Evolutionary conservation across 2,329 filamentous ascomycete genomes (phyloP), one percentile per base, ranked within the genome.

Genomic region (Ophiocordyceps australis): DNA sequence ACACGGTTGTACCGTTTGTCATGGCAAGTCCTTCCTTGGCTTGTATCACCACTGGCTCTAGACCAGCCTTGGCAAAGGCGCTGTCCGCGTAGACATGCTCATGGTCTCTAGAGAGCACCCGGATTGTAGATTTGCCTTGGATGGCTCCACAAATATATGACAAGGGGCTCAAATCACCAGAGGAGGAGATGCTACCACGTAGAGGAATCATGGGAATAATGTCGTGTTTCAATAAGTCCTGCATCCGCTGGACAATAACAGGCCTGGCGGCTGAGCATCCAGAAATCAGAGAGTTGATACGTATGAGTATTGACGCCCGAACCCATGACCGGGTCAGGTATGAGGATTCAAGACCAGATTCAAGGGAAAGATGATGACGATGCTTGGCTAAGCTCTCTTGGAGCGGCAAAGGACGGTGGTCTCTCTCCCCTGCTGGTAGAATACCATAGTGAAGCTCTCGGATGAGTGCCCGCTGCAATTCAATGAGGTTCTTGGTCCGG

Each of bases 171-270:
- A 70, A 44, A 37, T 71, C 65, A 1, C 65, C 65, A 4, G 62
- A 67, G 1, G 65, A 65, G 0, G 64, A 69, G 20, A 71, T 65
- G 20, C 54, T 61, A 4, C 65, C 65, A 17, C 65, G 49, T 3
- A 70, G 39, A 1, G 65, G 65, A 4, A 70, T 49, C 13, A 66
- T 31, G 0, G 65, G 65, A 0, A 54, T 55, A 5, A 21, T 21
- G n/a, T 10, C 5, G 8, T 9, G 20, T 5, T 9, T 5, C 10
- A 21, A 12, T 5, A 21, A 10, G 8, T 21, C 5, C 62, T 86
- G 75, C 32, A 92, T 58, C 20, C 79, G 77, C 60, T 80, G 85
- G 36, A 86, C 72, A 11, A 78, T 68, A 50, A 91, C 81, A 10
- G 85, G 52, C 50, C 91, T 89, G 37, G 92, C 56, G 2, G 77